Evolutionary conservation across 169 alveolate species (phyloP).

Genomic region (Plasmodium gallinaceum): DNA sequence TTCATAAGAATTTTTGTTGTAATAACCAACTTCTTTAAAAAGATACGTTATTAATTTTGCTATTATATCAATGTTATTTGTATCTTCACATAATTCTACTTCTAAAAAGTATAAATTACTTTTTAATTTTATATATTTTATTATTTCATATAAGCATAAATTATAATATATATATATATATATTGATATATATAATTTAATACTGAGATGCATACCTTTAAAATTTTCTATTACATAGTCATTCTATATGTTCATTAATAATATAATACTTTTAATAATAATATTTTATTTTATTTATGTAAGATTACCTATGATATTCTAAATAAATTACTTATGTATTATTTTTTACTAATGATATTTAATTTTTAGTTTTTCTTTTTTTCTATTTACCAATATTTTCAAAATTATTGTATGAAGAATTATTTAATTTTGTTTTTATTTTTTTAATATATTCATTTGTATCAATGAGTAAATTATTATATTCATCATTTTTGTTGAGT

Average conservation of each 20-base stretch:
- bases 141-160: background rate
- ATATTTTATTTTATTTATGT: background rate
- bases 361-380: background rate
- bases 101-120: conserved; percentile 14
- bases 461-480: conserved; percentile 37
- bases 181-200: background rate
- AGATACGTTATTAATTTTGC: conserved; percentile 26
- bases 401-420: conserved; percentile 42
- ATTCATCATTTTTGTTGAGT: conserved; percentile 60
- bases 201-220: background rate
- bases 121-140: background rate
- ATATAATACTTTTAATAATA: background rate
- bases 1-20: conserved; percentile 52
- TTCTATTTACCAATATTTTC: conserved; percentile 45
- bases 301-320: background rate
- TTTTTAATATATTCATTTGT: conserved; percentile 58
- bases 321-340: too few relatives aligned
- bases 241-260: background rate
- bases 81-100: conserved; percentile 34
- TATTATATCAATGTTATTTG: conserved; percentile 50
- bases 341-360: too few relatives aligned
- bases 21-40: conserved; percentile 47
- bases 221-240: background rate
- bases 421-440: conserved; percentile 42
- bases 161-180: conserved; percentile 16